These are phyloP conservation scores for Auricularia sp. DNA, from an alignment of 768 basidiomycete genomes.

Conservation along the genomic window DNA sequence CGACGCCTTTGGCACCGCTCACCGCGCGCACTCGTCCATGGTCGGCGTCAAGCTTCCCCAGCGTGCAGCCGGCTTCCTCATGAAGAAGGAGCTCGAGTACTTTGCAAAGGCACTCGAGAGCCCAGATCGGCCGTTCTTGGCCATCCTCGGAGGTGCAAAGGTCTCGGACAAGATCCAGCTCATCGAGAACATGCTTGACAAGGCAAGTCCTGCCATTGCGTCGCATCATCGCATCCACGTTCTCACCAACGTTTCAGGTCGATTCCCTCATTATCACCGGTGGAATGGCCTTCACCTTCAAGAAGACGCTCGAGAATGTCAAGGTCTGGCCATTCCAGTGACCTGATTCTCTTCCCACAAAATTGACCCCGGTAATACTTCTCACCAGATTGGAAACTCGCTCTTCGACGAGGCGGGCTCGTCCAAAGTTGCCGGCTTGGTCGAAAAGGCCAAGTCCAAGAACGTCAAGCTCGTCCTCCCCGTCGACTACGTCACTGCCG, in stretches of 20 bases:
- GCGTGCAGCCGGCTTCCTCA: constrained; percentile 88
- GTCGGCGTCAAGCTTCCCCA: constrained; percentile 90
- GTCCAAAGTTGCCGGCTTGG: constrained; percentile 68
- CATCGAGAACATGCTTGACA: constrained; percentile 98
- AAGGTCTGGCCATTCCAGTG: constrained; percentile 34
- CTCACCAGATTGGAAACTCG: constrained; percentile 76
- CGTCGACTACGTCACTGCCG: constrained; percentile 85
- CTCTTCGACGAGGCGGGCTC: constrained; percentile 87
- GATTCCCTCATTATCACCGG: constrained; percentile 93
- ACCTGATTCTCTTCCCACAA: background rate
- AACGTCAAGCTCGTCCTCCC: constrained; percentile 93
- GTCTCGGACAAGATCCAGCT: constrained; percentile 98
- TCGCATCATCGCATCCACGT: background rate
- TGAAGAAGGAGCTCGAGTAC: constrained; percentile 98
- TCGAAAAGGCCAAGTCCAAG: constrained; percentile 88
- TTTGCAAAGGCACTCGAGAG: constrained; percentile 95
- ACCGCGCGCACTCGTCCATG: constrained; percentile 98
- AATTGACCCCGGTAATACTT: constrained; percentile 2
- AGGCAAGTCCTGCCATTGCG: constrained; percentile 36
- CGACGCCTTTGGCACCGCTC: constrained; percentile 97
- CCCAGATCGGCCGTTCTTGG: constrained; percentile 92
- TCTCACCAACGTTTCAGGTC: constrained; percentile 41
- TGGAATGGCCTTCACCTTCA: constrained; percentile 99
- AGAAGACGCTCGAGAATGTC: constrained; percentile 79
- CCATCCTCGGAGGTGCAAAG: constrained; percentile 96